Conservation (phyloP, 441 rosid species). For the Populus hybrid region DNA sequence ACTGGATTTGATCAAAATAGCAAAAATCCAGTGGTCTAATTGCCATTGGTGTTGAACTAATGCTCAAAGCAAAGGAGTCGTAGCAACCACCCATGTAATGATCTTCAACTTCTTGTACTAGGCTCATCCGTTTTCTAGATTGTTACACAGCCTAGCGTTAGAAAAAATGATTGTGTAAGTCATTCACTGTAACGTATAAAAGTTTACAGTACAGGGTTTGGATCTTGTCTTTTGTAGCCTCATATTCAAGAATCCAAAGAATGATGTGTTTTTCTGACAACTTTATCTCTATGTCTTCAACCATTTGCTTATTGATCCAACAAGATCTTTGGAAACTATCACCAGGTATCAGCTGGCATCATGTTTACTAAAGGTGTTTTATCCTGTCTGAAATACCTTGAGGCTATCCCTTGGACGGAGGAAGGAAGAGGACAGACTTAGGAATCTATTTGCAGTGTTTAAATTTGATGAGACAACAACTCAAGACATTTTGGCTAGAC, state of each 20-base stretch:
- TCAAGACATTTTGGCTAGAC: constrained; percentile 61
- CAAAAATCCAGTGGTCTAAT: background rate
- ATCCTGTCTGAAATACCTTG: constrained; percentile 76
- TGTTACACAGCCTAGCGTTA: background rate
- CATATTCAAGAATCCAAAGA: background rate
- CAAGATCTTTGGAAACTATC: constrained; percentile 15
- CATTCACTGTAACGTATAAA: background rate
- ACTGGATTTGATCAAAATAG: background rate
- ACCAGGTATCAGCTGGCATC: constrained; percentile 68
- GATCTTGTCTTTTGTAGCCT: background rate
- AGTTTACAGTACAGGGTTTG: background rate
- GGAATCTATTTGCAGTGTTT: constrained; percentile 45
- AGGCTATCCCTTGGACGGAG: constrained; percentile 92
- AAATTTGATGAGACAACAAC: constrained; percentile 54
- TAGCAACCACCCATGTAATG: background rate
- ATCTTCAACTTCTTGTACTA: background rate
- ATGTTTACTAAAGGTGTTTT: constrained; percentile 54
- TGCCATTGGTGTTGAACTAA: background rate
- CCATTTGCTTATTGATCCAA: constrained; percentile 21
- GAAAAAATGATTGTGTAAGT: background rate
- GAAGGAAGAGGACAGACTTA: constrained; percentile 85
- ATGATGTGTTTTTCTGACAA: background rate
- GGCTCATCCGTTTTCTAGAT: background rate
- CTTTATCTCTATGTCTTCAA: background rate
- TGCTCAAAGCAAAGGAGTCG: too few relatives aligned